These are phyloP conservation scores for Exophiala phaeomuriformis DNA, from an alignment of 2,329 filamentous ascomycete genomes.

Conservation along the genomic window DNA sequence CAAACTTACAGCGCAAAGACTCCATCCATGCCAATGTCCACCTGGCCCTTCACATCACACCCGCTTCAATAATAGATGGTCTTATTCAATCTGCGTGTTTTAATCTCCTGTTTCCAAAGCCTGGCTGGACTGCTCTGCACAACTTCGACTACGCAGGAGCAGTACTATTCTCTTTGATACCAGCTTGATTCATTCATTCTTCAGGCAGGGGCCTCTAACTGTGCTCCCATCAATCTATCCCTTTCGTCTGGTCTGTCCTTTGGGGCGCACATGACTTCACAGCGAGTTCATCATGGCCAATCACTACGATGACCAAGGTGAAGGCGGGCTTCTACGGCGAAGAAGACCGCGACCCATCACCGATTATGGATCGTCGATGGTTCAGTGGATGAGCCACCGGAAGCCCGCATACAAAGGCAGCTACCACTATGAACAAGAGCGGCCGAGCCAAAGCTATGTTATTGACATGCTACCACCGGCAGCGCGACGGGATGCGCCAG, in stretches of 20 bases:
- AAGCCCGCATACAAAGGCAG: constrained; percentile 66
- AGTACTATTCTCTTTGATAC: no score
- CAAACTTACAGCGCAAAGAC: no score
- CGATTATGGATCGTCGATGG: constrained; percentile 83
- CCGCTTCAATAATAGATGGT: no score
- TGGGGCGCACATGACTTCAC: constrained; percentile 3
- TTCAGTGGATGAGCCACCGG: constrained; percentile 84
- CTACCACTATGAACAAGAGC: constrained; percentile 67
- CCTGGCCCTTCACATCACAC: no score
- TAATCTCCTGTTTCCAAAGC: no score
- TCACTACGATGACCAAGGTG: constrained; percentile 22
- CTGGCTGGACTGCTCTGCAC: no score
- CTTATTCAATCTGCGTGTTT: no score
- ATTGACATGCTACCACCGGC: constrained; percentile 85
- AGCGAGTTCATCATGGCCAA: constrained; percentile 13
- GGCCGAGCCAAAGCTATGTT: constrained; percentile 82
- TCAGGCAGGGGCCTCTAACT: no score
- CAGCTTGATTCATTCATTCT: no score
- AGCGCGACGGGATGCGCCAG: constrained; percentile 64
- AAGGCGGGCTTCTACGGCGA: constrained; percentile 20
- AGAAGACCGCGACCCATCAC: constrained; percentile 60
- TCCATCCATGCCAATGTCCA: no score
- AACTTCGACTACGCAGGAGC: no score
- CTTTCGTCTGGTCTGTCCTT: neutral
- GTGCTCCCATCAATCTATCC: neutral